Evolutionary conservation across 768 basidiomycete species (phyloP).

Genomic region (Postia placenta): DNA sequence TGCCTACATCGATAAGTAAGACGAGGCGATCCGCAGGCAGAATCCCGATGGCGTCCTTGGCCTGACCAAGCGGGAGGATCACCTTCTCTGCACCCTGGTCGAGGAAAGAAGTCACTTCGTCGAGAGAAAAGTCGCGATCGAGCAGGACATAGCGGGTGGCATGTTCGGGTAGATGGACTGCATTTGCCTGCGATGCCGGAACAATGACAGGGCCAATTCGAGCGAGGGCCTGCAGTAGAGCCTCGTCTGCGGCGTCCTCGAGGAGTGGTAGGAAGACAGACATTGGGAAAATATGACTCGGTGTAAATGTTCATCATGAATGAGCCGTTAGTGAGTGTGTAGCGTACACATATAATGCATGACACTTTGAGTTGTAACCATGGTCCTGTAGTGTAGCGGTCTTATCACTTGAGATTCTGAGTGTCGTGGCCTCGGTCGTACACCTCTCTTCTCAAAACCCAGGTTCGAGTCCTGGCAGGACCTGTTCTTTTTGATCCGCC

Average conservation of each 20-base stretch:
- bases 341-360: background rate
- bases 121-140: slow-evolving; percentile 45
- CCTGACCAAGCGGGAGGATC: slow-evolving; percentile 63
- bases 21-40: slow-evolving; percentile 70
- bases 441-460: slow-evolving; percentile 9
- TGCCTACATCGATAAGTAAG: slow-evolving; percentile 69
- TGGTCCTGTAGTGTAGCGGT: slow-evolving; percentile 32
- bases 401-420: slow-evolving; percentile 35
- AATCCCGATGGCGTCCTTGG: slow-evolving; percentile 57
- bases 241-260: slow-evolving; percentile 37
- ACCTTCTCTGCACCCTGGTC: slow-evolving; percentile 79
- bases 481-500: slow-evolving; percentile 9
- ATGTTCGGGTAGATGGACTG: slow-evolving; percentile 24
- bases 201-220: slow-evolving; percentile 77
- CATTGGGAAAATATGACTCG: slow-evolving; percentile 17
- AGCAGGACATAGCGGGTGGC: slow-evolving; percentile 46
- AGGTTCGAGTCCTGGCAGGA: slow-evolving; percentile 14
- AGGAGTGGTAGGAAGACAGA: slow-evolving; percentile 42
- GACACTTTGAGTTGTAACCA: background rate
- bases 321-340: background rate
- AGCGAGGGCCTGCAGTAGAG: slow-evolving; percentile 52
- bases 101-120: slow-evolving; percentile 57
- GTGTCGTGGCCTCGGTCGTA: background rate
- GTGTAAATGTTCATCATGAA: background rate
- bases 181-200: slow-evolving; percentile 23